Percentiles rank a stretch among this genome's conserved stretches.
Conservation (phyloP, 2,329 filamentous ascomycete genomes). For the Geosmithia flava region DNA sequence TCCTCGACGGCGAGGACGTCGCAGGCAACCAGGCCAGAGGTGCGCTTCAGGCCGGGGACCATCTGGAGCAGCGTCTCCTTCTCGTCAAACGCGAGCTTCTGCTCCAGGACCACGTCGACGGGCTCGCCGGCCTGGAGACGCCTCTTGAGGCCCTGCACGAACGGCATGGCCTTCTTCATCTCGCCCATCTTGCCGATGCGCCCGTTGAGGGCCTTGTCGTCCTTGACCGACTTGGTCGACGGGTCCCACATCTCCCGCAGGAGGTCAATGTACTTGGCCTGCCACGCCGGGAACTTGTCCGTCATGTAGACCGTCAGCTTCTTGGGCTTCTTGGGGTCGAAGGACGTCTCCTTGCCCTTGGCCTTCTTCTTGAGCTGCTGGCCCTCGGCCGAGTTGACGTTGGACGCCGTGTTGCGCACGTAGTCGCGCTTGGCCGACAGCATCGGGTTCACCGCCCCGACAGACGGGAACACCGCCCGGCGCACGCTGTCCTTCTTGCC, state of each 20-base stretch:
- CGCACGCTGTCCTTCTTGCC: slow-evolving; percentile 68
- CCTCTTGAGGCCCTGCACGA: slow-evolving; percentile 79
- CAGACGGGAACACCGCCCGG: slow-evolving; percentile 53
- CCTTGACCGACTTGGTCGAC: slow-evolving; percentile 39
- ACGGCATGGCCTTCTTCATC: slow-evolving; percentile 98
- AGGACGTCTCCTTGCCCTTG: slow-evolving; percentile 77
- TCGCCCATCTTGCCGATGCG: slow-evolving; percentile 73
- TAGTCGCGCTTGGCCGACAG: slow-evolving; percentile 76
- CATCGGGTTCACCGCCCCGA: slow-evolving; percentile 49
- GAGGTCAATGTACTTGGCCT: slow-evolving; percentile 78
- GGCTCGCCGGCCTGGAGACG: slow-evolving; percentile 61
- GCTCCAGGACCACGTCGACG: slow-evolving; percentile 59
- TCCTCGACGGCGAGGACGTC: slow-evolving; percentile 58
- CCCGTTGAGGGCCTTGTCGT: slow-evolving; percentile 72
- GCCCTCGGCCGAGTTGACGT: slow-evolving; percentile 68
- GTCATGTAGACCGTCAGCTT: slow-evolving; percentile 79
- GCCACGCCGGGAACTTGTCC: slow-evolving; percentile 75
- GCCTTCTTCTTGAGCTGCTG: slow-evolving; percentile 76
- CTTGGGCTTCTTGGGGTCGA: slow-evolving; percentile 87
- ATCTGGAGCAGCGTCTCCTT: slow-evolving; percentile 63
- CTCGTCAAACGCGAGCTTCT: slow-evolving; percentile 83
- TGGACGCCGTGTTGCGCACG: slow-evolving; percentile 61
- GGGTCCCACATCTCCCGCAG: slow-evolving; percentile 59
- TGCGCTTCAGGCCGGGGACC: slow-evolving; percentile 64
- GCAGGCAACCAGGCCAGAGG: slow-evolving; percentile 52